A percentile compares a stretch with the other conserved stretches of the same genome.
Conservation (phyloP, 495 filamentous ascomycete genomes). For the Penicillium dipodomyicola region DNA sequence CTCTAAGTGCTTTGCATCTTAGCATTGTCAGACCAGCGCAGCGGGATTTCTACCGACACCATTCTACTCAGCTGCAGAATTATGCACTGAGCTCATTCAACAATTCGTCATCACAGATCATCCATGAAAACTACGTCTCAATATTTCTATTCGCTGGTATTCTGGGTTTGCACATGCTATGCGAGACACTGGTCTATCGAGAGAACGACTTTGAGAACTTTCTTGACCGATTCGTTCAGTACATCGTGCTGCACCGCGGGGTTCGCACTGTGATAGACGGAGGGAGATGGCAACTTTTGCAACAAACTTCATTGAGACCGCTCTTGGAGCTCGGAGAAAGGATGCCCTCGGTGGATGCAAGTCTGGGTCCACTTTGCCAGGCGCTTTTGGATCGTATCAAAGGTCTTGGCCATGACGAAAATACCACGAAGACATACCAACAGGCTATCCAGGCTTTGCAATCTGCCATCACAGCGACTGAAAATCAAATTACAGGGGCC, state of each 20-base stretch:
- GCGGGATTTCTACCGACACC: conserved; percentile 7
- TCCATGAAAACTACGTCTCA: neutral
- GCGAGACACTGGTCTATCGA: conserved; percentile 5
- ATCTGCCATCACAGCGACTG: conserved; percentile 2
- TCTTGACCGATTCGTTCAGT: conserved; percentile 6
- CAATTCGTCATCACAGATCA: neutral
- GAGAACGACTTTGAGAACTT: neutral
- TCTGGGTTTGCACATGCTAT: conserved; percentile 5
- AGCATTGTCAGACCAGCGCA: conserved; percentile 13
- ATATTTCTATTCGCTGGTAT: conserved; percentile 6
- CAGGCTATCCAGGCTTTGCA: conserved; percentile 16
- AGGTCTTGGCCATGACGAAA: neutral
- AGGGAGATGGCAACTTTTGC: conserved; percentile 10
- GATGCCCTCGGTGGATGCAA: neutral
- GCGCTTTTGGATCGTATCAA: conserved; percentile 5
- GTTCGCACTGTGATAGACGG: neutral
- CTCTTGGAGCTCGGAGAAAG: neutral
- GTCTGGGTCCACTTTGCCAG: neutral
- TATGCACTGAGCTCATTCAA: conserved; percentile 15
- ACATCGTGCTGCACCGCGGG: neutral
- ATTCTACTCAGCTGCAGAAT: conserved; percentile 17
- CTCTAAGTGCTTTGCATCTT: conserved; percentile 16
- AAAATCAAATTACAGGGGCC: neutral
- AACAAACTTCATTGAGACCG: conserved; percentile 13
- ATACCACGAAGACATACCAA: conserved; percentile 7